Evolutionary conservation across 2,329 filamentous ascomycete genomes (phyloP).

Genomic region (Lasiodiplodia gonubiensis): DNA sequence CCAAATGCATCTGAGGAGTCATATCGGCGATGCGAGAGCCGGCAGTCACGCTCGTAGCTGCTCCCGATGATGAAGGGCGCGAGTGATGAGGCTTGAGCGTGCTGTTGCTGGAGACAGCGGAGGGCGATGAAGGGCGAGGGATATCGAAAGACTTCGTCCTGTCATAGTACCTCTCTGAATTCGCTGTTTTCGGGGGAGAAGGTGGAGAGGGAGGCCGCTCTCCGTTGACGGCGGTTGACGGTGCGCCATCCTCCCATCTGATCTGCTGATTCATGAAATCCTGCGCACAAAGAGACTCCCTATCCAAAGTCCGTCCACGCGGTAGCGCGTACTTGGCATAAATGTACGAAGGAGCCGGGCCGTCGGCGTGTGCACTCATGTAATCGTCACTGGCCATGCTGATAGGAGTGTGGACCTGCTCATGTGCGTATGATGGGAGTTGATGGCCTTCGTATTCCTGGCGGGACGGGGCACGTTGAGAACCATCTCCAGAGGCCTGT

Average conservation of each 20-base stretch:
- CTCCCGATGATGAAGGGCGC: constrained; percentile 23
- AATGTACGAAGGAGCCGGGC: constrained; percentile 74
- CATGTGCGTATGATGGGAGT: constrained; percentile 67
- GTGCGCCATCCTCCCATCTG: constrained; percentile 62
- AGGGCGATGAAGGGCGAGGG: constrained; percentile 37
- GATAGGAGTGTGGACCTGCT: constrained; percentile 70
- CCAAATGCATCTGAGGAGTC: constrained; percentile 84
- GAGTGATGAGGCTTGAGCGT: constrained; percentile 45
- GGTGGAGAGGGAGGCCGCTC: constrained; percentile 45
- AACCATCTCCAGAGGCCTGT: constrained; percentile 47
- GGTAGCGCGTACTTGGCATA: constrained; percentile 86
- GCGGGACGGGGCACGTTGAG: constrained; percentile 45
- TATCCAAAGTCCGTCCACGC: constrained; percentile 77
- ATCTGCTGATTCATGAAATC: constrained; percentile 57
- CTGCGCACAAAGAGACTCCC: constrained; percentile 52
- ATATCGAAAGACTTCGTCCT: constrained; percentile 34
- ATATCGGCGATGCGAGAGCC: constrained; percentile 64
- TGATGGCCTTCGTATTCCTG: constrained; percentile 53
- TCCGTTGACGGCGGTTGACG: constrained; percentile 28
- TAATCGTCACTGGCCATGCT: constrained; percentile 76
- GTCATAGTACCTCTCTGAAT: constrained; percentile 24
- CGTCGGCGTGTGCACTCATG: constrained; percentile 58
- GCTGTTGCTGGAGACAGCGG: constrained; percentile 50
- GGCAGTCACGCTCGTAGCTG: constrained; percentile 17
- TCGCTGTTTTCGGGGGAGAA: constrained; percentile 44